Base-by-base conservation (phyloP, 2,329 filamentous ascomycete genomes). In the Paecilomyces niveus region DNA sequence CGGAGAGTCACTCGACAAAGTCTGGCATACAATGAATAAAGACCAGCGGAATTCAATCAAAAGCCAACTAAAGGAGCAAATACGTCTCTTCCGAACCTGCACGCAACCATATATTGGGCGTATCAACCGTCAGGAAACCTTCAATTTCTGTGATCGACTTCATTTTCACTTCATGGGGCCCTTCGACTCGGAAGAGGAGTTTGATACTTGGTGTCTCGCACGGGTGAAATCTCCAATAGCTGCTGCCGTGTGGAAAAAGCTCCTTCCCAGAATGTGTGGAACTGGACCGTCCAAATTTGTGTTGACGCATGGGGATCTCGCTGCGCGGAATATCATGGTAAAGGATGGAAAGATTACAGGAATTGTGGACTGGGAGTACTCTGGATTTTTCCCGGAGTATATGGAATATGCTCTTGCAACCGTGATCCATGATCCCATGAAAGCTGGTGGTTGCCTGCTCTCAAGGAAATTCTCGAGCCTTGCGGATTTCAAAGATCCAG, bases 101-200 rank as follows among this genome's bases (percentile, higher is more conserved):
- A 61, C 57, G 6, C 54, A 60, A 54, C 60, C 54, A 9, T 65
- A 62, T 56, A 65, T 65, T 56, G 62, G 63, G 11, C 56, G 60
- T n/a, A 51, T 65, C 51, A 33, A 57, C 35, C 55, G 33, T 24
- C 59, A 62, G 26, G 52, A 53, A 4, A 56, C 57, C 4, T 49
- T 24, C 11, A 64, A 62, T 55, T n/a, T 57, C 4, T 64, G 59
- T 32, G 57, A 64, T 18, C 21, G 54, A 13, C 29, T 58, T 33
- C 18, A 31, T 10, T 54, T 33, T 31, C 24, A 59, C 10, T 61
- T 61, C n/a, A 57, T 62, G 56, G 63, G 62, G 0, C 59, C 62
- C 2, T 63, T 63, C 22, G 29, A 60, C 15, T 59, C 63, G 9
- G 60, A 65, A 49, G 60, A 32, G 13, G 53, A 57, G 54, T 64